Evolutionary conservation across 768 basidiomycete genomes (phyloP), one percentile per base, ranked within the genome.

Genomic region (Clitopilus hobsonii): DNA sequence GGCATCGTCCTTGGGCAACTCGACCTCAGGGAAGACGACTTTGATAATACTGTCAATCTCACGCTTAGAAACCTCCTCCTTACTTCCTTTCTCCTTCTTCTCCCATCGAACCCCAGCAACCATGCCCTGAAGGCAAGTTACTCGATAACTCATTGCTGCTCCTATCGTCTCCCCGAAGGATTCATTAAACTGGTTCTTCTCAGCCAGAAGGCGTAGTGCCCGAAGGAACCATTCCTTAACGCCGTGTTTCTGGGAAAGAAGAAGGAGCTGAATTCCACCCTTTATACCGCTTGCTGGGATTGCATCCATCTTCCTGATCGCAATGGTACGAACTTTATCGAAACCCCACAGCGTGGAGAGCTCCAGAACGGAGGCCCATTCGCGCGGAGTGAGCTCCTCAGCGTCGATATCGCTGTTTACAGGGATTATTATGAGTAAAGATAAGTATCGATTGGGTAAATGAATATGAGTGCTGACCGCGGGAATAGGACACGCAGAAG

Each of bases 281-380:
- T 38, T 45, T 20, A 54, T 28, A 20, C 48, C 3, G 11, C 24
- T 26, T 8, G 24, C 6, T 16, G 38, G 22, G 26, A 56, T 18
- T 16, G 22, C 13, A 11, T 47, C 45, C 23, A 74, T 55, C 1
- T 61, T 52, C 18, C 63, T 18, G 27, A 69, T 58, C 14, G 71
- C 70, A 29, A 60, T 30, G n/a, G 60, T 51, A 32, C 65, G 57
- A 27, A 71, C 24, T 11, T 53, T 20, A 2, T 60, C 36, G 16
- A 66, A 68, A 18, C 63, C 58, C 68, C 73, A 75, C 61, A 66
- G 61, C 16, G 48, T 64, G 11, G 71, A 56, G 16, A 73, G 38
- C 51, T 68, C 67, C 23, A 68, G 50, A 38, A 71, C 65, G 0
- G 65, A 59, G 24, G 65, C 58, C 73, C 73, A 74, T 52, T 60